Percentiles rank a stretch among this genome's conserved stretches.
Conservation (phyloP, 768 basidiomycete species). For the Tylopilus subfusipes region DNA sequence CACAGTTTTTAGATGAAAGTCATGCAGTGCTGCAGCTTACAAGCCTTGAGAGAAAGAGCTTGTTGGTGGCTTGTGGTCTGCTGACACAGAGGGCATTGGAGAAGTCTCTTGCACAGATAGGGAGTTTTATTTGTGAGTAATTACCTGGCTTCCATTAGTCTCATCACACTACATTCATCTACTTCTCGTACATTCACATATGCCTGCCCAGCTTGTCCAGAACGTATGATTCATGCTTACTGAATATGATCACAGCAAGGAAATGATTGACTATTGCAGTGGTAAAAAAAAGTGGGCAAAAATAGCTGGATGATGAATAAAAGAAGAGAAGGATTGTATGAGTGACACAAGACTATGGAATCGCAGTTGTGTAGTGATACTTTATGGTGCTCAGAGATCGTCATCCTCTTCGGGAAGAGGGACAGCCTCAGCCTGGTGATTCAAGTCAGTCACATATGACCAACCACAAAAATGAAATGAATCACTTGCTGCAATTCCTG, state of each 20-base stretch:
- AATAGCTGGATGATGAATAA: conserved; percentile 17
- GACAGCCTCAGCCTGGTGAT: conserved; percentile 71
- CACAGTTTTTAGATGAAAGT: conserved; percentile 16
- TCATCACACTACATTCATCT: conserved; percentile 1
- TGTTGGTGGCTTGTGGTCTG: conserved; percentile 12
- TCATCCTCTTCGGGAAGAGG: conserved; percentile 99
- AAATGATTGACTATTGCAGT: conserved; percentile 25
- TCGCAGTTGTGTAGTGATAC: conserved; percentile 20
- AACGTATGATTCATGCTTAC: conserved; percentile 19
- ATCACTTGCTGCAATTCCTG: conserved; percentile 67
- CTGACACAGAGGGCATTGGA: conserved; percentile 5
- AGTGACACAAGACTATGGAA: conserved; percentile 20
- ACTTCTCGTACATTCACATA: conserved; percentile 3
- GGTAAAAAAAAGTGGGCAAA: conserved; percentile 16
- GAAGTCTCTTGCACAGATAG: background rate
- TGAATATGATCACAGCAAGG: conserved; percentile 24
- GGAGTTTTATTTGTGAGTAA: background rate
- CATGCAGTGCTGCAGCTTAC: conserved; percentile 15
- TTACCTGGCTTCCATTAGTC: background rate
- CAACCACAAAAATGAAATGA: conserved; percentile 1
- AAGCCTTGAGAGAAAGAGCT: conserved; percentile 16
- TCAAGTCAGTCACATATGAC: conserved; percentile 9
- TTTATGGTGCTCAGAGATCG: conserved; percentile 51
- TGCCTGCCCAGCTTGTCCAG: background rate
- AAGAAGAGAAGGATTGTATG: conserved; percentile 15